Conservation (phyloP, 345 rosid genomes). For the Arabidopsis arenosa region DNA sequence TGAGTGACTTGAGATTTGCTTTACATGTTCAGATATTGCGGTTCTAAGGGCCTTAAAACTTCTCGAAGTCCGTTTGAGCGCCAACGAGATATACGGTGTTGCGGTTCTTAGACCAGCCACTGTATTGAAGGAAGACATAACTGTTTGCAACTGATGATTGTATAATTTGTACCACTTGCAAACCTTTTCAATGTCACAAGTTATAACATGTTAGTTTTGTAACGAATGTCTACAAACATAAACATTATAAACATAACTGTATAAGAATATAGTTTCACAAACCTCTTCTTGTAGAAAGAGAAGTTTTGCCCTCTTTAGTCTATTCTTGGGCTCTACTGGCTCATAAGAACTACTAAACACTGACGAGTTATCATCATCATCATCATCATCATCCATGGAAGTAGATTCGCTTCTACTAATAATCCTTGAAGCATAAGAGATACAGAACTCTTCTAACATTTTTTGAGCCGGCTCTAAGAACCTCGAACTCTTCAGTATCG, state of each 20-base stretch:
- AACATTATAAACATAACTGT: not conserved
- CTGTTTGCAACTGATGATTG: conserved; percentile 16
- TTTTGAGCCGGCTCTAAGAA: conserved; percentile 11
- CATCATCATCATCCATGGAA: not conserved
- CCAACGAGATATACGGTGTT: not conserved
- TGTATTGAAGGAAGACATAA: conserved; percentile 2
- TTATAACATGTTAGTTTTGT: not conserved
- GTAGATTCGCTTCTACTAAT: conserved; percentile 5
- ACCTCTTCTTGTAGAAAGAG: conserved; percentile 3
- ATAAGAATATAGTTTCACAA: not conserved
- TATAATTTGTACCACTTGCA: conserved; percentile 1
- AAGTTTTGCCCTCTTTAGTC: conserved; percentile 13
- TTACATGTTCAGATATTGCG: not conserved
- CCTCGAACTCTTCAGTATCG: not conserved
- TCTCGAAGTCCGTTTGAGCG: not conserved
- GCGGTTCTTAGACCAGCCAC: conserved; percentile 1
- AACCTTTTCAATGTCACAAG: not conserved
- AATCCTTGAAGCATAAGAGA: not conserved
- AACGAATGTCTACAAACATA: not conserved
- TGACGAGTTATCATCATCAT: not conserved
- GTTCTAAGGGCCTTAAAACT: not conserved
- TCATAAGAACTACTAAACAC: not conserved
- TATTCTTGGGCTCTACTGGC: not conserved
- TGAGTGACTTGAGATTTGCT: conserved; percentile 5
- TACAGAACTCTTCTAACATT: not conserved